A percentile compares a stretch with the other conserved stretches of the same genome.
Evolutionary conservation across 352 stramenopile species (phyloP).

Genomic region (Phytopythium kandeliae): DNA sequence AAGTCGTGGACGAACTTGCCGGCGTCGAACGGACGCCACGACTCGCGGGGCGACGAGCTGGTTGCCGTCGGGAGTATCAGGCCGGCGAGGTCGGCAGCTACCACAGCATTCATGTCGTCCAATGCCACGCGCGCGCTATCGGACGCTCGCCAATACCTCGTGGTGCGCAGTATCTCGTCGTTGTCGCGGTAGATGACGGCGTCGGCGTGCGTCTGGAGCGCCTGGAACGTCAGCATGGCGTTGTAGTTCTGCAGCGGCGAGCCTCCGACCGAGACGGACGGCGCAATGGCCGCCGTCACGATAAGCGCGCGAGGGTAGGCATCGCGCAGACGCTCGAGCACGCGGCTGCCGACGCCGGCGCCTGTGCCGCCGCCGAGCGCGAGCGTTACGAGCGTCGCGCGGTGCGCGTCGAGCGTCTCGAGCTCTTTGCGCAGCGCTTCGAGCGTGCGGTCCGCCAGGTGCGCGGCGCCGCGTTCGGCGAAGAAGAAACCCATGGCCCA

Average conservation of each 20-base stretch:
- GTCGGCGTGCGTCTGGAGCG: constrained; percentile 69
- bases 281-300: constrained; percentile 58
- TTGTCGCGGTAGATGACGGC: constrained; percentile 85
- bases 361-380: constrained; percentile 81
- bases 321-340: constrained; percentile 80
- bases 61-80: constrained; percentile 38
- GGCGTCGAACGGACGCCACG: constrained; percentile 36
- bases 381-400: constrained; percentile 73
- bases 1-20: constrained; percentile 52
- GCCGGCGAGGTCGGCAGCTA: constrained; percentile 51
- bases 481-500: constrained; percentile 87
- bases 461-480: constrained; percentile 4
- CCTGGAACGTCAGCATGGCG: constrained; percentile 56
- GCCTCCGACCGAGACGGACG: constrained; percentile 53
- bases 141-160: constrained; percentile 36
- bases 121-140: constrained; percentile 30
- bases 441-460: constrained; percentile 33
- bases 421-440: constrained; percentile 72
- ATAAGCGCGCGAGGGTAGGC: constrained; percentile 70
- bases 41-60: constrained; percentile 3
- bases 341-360: constrained; percentile 67
- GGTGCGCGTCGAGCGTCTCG: constrained; percentile 59
- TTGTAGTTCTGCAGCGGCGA: constrained; percentile 88
- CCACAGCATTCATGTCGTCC: constrained; percentile 51
- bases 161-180: constrained; percentile 63